A percentile compares a stretch with the other conserved stretches of the same genome.
Conservation (phyloP, 2,329 filamentous ascomycete species). For the Pseudogymnoascus sp. region DNA sequence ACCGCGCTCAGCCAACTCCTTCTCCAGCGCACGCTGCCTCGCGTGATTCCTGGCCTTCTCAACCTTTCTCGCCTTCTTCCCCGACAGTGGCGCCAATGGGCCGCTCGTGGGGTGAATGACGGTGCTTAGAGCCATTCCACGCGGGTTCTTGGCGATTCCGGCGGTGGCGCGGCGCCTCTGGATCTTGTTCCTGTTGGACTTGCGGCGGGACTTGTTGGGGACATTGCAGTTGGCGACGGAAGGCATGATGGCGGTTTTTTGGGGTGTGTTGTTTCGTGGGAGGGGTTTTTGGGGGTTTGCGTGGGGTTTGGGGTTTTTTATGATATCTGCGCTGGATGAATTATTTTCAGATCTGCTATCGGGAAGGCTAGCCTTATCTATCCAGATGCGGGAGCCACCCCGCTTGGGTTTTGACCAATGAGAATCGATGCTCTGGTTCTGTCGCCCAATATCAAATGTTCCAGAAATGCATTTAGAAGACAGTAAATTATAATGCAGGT, state of each 20-base stretch:
- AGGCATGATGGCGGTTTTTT: constrained; percentile 22
- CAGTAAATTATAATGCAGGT: neutral
- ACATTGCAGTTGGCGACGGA: constrained; percentile 29
- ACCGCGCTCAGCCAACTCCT: constrained; percentile 25
- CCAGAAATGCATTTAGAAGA: neutral
- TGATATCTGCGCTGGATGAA: constrained; percentile 1
- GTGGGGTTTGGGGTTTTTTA: constrained; percentile 3
- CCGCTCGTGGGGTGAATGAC: constrained; percentile 28
- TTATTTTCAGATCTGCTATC: constrained; percentile 8
- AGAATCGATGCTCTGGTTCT: neutral
- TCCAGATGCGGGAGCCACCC: neutral
- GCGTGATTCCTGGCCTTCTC: constrained; percentile 27
- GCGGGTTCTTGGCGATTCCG: constrained; percentile 25
- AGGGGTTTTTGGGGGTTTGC: neutral
- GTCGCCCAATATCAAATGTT: neutral
- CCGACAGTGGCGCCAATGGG: constrained; percentile 25
- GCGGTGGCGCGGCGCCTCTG: constrained; percentile 25
- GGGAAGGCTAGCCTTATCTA: constrained; percentile 6
- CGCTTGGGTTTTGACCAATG: neutral
- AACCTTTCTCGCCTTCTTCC: constrained; percentile 29
- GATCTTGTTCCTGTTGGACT: constrained; percentile 25
- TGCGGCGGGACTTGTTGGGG: constrained; percentile 26
- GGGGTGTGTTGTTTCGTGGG: neutral
- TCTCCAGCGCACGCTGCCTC: constrained; percentile 25
- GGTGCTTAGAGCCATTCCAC: constrained; percentile 24